phyloP scores from a whole-genome alignment of 495 filamentous ascomycete species.

The Evernia prunastri region DNA sequence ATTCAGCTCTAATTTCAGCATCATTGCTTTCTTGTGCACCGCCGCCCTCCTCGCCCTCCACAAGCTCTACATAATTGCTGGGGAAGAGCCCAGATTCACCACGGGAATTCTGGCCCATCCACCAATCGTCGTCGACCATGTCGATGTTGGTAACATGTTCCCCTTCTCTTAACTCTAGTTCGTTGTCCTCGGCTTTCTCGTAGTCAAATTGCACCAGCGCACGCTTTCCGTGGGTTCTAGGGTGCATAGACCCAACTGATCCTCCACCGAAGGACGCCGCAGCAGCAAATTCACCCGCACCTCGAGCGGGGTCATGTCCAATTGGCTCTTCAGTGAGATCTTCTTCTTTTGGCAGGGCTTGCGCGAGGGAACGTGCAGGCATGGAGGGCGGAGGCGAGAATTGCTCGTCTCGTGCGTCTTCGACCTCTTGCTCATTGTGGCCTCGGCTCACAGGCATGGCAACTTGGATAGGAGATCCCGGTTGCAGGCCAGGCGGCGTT shows the following conservation, averaged over 20 bases:
- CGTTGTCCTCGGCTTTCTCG: conserved; percentile 94
- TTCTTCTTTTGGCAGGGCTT: conserved; percentile 54
- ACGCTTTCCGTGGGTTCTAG: conserved; percentile 46
- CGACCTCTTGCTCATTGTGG: conserved; percentile 45
- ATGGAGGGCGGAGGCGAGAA: conserved; percentile 45
- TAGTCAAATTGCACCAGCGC: conserved; percentile 92
- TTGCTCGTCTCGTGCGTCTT: conserved; percentile 47
- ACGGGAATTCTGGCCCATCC: conserved; percentile 76
- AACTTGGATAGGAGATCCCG: conserved; percentile 72
- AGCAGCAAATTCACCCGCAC: conserved; percentile 47
- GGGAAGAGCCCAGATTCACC: conserved; percentile 90
- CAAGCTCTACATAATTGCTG: conserved; percentile 89
- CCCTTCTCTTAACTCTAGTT: conserved; percentile 84
- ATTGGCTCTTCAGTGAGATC: conserved; percentile 58
- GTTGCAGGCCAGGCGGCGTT: conserved; percentile 44
- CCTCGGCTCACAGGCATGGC: conserved; percentile 76
- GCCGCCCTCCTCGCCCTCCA: conserved; percentile 49
- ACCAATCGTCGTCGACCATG: conserved; percentile 96
- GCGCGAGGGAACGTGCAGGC: conserved; percentile 51
- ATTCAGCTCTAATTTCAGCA: conserved; percentile 30
- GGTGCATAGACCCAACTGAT: conserved; percentile 29
- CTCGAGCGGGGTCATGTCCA: conserved; percentile 56
- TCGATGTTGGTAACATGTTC: conserved; percentile 92
- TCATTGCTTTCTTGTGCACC: conserved; percentile 16
- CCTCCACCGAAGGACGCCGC: conserved; percentile 37